A percentile compares a stretch with the other conserved stretches of the same genome.
phyloP scores from a whole-genome alignment of 2,329 filamentous ascomycete species.

The Hypocreales sp. region DNA sequence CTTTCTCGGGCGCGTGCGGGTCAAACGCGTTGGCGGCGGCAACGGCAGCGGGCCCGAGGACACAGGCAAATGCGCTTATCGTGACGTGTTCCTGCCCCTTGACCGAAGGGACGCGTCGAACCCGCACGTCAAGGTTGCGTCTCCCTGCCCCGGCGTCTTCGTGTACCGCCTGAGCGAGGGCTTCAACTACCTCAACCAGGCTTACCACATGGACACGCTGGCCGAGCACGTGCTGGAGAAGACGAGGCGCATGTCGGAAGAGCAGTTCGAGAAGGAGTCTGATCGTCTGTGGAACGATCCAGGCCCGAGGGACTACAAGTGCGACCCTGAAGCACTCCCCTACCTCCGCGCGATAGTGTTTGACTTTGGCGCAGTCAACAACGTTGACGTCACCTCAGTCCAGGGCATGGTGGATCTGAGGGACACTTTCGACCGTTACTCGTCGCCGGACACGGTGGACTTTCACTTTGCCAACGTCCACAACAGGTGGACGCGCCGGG shows the following conservation, averaged over 20 bases:
- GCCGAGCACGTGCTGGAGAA: constrained; percentile 21
- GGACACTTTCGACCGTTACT: constrained; percentile 36
- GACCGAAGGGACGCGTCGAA: constrained; percentile 27
- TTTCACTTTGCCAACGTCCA: constrained; percentile 39
- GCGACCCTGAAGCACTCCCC: constrained; percentile 20
- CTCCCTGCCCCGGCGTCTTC: constrained; percentile 32
- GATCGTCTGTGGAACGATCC: constrained; percentile 42
- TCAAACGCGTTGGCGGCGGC: constrained; percentile 5
- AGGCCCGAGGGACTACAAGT: constrained; percentile 16
- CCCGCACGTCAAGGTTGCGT: constrained; percentile 22
- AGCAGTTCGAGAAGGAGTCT: constrained; percentile 17
- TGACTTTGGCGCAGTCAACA: constrained; percentile 41
- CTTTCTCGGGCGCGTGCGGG: constrained; percentile 25
- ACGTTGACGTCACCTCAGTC: constrained; percentile 40
- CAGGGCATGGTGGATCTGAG: constrained; percentile 41
- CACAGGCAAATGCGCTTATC: constrained; percentile 2
- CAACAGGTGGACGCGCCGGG: constrained; percentile 41
- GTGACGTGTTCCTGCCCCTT: constrained; percentile 25
- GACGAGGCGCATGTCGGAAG: constrained; percentile 22
- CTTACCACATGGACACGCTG: constrained; percentile 28
- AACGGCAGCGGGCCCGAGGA: background rate
- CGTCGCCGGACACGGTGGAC: constrained; percentile 28
- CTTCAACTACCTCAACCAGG: constrained; percentile 36
- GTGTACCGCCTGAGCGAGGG: constrained; percentile 36
- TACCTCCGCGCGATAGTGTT: constrained; percentile 37